phyloP scores from a whole-genome alignment of 116 monocot genomes.

The Trichopus zeylanicus region DNA sequence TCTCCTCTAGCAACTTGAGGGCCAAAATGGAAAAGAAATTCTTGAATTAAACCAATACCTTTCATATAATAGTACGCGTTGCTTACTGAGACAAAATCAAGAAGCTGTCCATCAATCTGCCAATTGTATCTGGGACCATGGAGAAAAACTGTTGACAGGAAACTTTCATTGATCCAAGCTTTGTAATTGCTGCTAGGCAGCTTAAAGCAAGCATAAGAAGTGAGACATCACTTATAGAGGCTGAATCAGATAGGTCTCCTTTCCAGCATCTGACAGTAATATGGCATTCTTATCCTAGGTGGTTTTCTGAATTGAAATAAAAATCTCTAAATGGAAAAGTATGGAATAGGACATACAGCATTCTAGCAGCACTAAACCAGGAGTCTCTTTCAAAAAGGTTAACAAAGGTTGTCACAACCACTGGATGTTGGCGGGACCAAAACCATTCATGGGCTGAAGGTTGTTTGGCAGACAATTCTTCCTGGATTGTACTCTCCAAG shows the following conservation, averaged over 20 bases:
- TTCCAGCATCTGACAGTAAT: conserved; percentile 48
- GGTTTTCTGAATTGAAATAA: background rate
- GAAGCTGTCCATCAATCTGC: conserved; percentile 89
- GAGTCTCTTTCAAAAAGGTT: conserved; percentile 70
- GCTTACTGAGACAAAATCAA: conserved; percentile 73
- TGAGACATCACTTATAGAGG: conserved; percentile 39
- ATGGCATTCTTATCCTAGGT: conserved; percentile 4
- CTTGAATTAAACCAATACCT: conserved; percentile 75
- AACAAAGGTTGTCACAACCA: conserved; percentile 70
- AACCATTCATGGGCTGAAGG: conserved; percentile 72
- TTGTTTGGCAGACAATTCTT: conserved; percentile 68
- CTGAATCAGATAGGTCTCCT: conserved; percentile 31
- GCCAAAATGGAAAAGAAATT: conserved; percentile 93
- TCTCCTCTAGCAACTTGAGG: conserved; percentile 62
- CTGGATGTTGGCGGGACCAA: conserved; percentile 71
- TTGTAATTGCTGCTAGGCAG: conserved; percentile 77
- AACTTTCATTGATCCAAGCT: conserved; percentile 76
- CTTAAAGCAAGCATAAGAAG: conserved; percentile 76
- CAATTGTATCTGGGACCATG: conserved; percentile 64
- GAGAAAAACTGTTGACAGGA: conserved; percentile 81
- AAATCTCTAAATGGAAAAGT: conserved; percentile 9
- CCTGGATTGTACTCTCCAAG: conserved; percentile 58
- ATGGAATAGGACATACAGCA: conserved; percentile 31
- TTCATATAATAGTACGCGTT: conserved; percentile 68
- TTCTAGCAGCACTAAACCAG: conserved; percentile 44